Conservation (phyloP, 2,329 filamentous ascomycete genomes). For the Lomentospora prolificans region DNA sequence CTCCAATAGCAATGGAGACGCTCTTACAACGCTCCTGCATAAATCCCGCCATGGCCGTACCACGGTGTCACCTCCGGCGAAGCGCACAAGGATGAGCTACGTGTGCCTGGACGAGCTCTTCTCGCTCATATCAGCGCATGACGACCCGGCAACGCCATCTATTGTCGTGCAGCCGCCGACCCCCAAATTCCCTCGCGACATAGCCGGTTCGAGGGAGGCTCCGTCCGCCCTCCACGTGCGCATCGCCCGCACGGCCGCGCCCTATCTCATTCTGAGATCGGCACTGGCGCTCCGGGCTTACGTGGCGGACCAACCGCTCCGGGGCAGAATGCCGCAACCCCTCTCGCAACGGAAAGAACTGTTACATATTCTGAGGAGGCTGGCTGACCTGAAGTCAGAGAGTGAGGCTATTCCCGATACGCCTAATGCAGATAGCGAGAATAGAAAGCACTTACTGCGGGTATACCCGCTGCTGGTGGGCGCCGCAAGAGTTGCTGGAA, state of each 20-base stretch:
- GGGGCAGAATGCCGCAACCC: conserved; percentile 83
- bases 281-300: conserved; percentile 76
- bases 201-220: conserved; percentile 9
- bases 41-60: conserved; percentile 62
- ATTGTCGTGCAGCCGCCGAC: conserved; percentile 34
- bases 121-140: conserved; percentile 48
- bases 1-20: conserved; percentile 30
- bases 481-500: conserved; percentile 48
- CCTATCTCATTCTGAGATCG: conserved; percentile 72
- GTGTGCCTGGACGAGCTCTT: conserved; percentile 74
- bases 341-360: conserved; percentile 72
- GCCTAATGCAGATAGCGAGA: conserved; percentile 39
- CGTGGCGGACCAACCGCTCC: conserved; percentile 80
- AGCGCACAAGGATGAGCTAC: conserved; percentile 65
- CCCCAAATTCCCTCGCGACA: conserved; percentile 27
- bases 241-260: conserved; percentile 66
- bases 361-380: conserved; percentile 54
- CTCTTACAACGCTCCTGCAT: conserved; percentile 47
- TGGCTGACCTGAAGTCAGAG: conserved; percentile 61
- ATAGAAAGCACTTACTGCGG: conserved; percentile 66
- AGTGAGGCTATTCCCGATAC: conserved; percentile 56
- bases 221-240: conserved; percentile 34
- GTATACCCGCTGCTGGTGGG: conserved; percentile 70
- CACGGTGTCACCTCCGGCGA: conserved; percentile 52
- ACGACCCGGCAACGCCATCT: conserved; percentile 23